Conservation (phyloP, 306 rosid species). For the Oxytropis ochrocephala region DNA sequence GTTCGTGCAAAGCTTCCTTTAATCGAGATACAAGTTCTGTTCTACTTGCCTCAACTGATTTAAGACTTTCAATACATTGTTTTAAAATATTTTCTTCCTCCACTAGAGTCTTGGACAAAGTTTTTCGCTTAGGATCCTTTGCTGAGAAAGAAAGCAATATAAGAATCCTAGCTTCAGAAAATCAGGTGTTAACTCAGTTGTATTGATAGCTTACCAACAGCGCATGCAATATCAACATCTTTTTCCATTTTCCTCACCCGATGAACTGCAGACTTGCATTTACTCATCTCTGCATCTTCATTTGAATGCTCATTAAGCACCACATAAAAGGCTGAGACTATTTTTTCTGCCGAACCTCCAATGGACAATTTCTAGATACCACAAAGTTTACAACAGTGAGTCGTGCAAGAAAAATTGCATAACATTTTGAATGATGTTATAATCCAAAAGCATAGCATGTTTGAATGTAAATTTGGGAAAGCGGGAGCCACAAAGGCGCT, state of each 20-base stretch:
- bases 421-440: background rate
- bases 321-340: conserved; percentile 75
- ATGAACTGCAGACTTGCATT: conserved; percentile 70
- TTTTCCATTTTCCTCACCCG: conserved; percentile 75
- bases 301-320: conserved; percentile 62
- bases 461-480: background rate
- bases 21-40: conserved; percentile 66
- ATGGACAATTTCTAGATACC: conserved; percentile 68
- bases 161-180: conserved; percentile 20
- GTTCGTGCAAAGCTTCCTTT: conserved; percentile 75
- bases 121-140: conserved; percentile 75
- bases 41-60: conserved; percentile 67
- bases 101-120: conserved; percentile 60
- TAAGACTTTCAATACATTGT: conserved; percentile 66
- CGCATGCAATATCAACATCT: conserved; percentile 63
- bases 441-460: conserved; percentile 2
- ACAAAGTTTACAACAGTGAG: conserved; percentile 8
- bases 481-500: background rate
- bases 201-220: conserved; percentile 39
- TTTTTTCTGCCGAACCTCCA: conserved; percentile 85
- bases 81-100: conserved; percentile 71
- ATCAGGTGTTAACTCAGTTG: background rate
- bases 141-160: conserved; percentile 49
- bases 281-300: conserved; percentile 74
- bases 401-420: background rate